phyloP scores from a whole-genome alignment of 164 flowering plant species.

The Nelumbo lutea region DNA sequence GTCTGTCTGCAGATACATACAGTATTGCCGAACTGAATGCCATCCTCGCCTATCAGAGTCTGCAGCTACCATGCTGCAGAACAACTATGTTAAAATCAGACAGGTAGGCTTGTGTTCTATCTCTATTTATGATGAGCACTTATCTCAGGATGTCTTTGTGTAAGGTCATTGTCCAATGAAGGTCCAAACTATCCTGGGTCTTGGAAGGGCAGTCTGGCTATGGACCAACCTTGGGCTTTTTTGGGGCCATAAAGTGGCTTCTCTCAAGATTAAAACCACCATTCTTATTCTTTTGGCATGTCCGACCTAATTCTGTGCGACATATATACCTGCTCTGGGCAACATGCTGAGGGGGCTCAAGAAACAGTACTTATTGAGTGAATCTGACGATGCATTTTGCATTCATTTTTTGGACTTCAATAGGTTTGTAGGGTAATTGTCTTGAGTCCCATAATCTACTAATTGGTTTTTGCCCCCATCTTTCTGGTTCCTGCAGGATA shows the following conservation, averaged over 20 bases:
- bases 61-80: conserved; percentile 69
- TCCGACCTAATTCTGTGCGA: too few species aligned
- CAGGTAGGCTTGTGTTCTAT: conserved; percentile 41
- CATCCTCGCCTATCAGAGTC: conserved; percentile 90
- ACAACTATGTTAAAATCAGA: conserved; percentile 84
- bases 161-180: neutral
- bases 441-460: neutral
- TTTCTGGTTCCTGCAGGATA: conserved; percentile 45
- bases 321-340: too few species aligned
- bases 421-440: too few species aligned
- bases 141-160: neutral
- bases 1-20: conserved; percentile 63
- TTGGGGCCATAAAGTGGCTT: too few species aligned
- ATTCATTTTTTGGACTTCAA: neutral
- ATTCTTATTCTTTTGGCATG: too few species aligned
- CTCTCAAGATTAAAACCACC: too few species aligned
- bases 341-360: neutral
- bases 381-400: neutral
- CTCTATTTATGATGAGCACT: neutral
- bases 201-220: too few species aligned
- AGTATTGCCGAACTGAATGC: conserved; percentile 72
- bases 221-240: too few species aligned
- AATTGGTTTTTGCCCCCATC: neutral
- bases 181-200: too few species aligned
- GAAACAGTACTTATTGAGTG: neutral